Evolutionary conservation across 73 alveolate species (phyloP).

Genomic region (Stentor coeruleus): DNA sequence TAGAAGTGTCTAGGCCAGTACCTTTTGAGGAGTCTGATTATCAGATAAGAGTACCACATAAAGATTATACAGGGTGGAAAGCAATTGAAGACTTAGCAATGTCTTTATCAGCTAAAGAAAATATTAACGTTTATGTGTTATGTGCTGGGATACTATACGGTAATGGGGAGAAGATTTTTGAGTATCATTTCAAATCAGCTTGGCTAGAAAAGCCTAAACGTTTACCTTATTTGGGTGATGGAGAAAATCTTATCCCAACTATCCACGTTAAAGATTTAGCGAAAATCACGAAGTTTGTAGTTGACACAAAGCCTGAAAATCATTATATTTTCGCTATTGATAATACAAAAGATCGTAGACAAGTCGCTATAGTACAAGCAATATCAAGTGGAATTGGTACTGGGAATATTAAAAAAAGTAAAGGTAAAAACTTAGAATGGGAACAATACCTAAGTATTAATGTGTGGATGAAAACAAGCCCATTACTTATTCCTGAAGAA

Average conservation of each 20-base stretch:
- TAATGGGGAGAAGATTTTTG: constrained; percentile 78
- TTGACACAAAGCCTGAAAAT: constrained; percentile 72
- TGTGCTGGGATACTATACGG: constrained; percentile 96
- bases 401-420: constrained; percentile 56
- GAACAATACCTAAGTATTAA: constrained; percentile 58
- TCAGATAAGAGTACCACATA: constrained; percentile 25
- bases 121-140: constrained; percentile 81
- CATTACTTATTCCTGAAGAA: constrained; percentile 37
- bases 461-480: constrained; percentile 37
- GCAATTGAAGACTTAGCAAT: constrained; percentile 87
- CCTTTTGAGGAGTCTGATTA: constrained; percentile 9
- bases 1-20: background rate
- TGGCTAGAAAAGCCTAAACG: constrained; percentile 66
- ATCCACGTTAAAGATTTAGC: constrained; percentile 93
- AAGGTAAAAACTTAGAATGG: constrained; percentile 53
- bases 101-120: constrained; percentile 70
- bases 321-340: constrained; percentile 92
- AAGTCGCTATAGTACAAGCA: constrained; percentile 72
- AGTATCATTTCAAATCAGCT: constrained; percentile 72
- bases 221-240: constrained; percentile 56
- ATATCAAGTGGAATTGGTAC: constrained; percentile 91
- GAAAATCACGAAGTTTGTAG: constrained; percentile 69
- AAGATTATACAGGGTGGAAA: constrained; percentile 38
- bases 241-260: constrained; percentile 90
- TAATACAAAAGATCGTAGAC: constrained; percentile 72